phyloP scores from a whole-genome alignment of 2,329 filamentous ascomycete genomes.

The Pseudogymnoascus sp. region DNA sequence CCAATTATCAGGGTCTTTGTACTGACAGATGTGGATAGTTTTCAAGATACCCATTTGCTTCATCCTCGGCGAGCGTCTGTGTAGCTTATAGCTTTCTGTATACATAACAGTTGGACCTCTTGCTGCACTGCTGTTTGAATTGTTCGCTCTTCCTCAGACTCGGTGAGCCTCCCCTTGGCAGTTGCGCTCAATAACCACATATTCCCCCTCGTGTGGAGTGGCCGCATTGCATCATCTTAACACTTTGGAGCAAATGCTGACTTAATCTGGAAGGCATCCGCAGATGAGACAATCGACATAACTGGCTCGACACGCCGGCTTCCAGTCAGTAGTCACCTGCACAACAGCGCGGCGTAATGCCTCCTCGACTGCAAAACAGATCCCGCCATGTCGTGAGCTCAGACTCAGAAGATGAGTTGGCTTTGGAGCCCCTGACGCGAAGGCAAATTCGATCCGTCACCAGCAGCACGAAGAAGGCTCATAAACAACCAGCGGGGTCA shows the following conservation, averaged over 20 bases:
- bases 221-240: neutral
- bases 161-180: neutral
- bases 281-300: slow-evolving; percentile 2
- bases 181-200: neutral
- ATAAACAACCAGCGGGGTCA: no score
- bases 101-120: neutral
- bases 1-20: neutral
- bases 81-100: slow-evolving; percentile 1
- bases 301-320: neutral
- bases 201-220: neutral
- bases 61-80: neutral
- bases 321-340: neutral
- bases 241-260: neutral
- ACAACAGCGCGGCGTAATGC: neutral
- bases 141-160: neutral
- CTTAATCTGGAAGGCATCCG: neutral
- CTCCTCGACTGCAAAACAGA: neutral
- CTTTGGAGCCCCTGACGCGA: neutral
- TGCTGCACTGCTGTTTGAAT: neutral
- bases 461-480: neutral
- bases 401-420: slow-evolving; percentile 1
- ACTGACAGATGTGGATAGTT: slow-evolving; percentile 6
- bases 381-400: neutral
- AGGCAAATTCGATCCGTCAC: neutral
- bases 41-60: neutral